Evolutionary conservation across 306 rosid species (phyloP).

Genomic region (Cajanus cajan): DNA sequence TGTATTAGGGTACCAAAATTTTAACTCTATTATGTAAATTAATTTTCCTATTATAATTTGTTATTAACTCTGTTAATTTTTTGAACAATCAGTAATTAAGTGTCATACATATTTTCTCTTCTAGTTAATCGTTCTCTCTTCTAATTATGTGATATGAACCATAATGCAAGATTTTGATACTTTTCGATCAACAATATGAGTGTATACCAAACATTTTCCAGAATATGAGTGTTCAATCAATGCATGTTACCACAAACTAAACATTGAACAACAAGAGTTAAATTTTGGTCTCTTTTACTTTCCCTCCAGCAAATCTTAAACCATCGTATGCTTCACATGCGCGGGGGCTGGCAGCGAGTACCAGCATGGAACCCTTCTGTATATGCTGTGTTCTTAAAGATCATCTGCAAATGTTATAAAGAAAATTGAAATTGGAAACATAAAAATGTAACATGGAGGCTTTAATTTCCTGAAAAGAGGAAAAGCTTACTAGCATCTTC

Average conservation of each 20-base stretch:
- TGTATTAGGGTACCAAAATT: no score
- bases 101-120: no score
- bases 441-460: not conserved
- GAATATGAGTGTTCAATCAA: slow-evolving; percentile 15
- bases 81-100: no score
- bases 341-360: slow-evolving; percentile 45
- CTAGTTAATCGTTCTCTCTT: no score
- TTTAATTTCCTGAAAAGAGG: not conserved
- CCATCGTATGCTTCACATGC: slow-evolving; percentile 11
- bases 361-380: slow-evolving; percentile 94
- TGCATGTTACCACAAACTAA: not conserved
- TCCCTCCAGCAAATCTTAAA: slow-evolving; percentile 4
- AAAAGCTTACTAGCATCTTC: not conserved
- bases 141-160: no score
- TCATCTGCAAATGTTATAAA: slow-evolving; percentile 59
- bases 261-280: slow-evolving; percentile 7
- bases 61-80: no score
- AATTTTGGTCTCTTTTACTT: not conserved
- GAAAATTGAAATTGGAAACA: slow-evolving; percentile 13
- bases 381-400: slow-evolving; percentile 74
- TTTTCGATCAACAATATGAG: no score
- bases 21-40: no score
- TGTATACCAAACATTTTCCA: slow-evolving; percentile 7
- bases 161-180: no score
- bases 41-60: no score